phyloP scores from a whole-genome alignment of 2,329 filamentous ascomycete genomes.

The Fusarium sp. region DNA sequence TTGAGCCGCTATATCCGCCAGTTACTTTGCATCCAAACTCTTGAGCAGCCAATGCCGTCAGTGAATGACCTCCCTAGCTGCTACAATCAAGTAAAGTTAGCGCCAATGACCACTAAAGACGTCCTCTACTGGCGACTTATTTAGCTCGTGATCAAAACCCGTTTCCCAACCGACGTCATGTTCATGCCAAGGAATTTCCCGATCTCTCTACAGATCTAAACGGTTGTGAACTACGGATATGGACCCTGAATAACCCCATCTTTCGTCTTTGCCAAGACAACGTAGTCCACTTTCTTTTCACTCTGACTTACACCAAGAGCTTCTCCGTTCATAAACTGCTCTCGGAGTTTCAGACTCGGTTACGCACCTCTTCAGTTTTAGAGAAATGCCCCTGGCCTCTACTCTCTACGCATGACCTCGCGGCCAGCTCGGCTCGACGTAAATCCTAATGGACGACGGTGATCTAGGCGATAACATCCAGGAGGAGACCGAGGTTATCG shows the following conservation, averaged over 20 bases:
- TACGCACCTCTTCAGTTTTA: neutral
- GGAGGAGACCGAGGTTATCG: conserved; percentile 51
- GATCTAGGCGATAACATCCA: conserved; percentile 57
- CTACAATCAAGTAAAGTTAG: conserved; percentile 10
- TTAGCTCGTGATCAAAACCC: conserved; percentile 28
- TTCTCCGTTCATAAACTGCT: too few species aligned
- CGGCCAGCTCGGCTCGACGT: neutral
- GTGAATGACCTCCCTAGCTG: conserved; percentile 19
- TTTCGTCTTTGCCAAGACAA: conserved; percentile 10
- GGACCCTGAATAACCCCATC: neutral
- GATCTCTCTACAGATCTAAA: neutral
- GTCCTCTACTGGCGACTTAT: neutral
- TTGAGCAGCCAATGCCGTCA: neutral
- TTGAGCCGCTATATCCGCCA: conserved; percentile 26
- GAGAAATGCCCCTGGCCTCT: conserved; percentile 4
- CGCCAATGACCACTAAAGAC: neutral
- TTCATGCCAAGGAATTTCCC: conserved; percentile 18
- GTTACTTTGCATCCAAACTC: neutral
- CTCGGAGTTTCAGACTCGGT: too few species aligned
- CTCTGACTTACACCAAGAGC: neutral
- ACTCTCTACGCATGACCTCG: neutral
- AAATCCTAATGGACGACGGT: conserved; percentile 59
- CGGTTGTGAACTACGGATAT: neutral
- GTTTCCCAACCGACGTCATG: conserved; percentile 8
- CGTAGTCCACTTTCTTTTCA: neutral